Evolutionary conservation across 805 yeast species (phyloP).

Genomic region (Ogataea pignaliae): DNA sequence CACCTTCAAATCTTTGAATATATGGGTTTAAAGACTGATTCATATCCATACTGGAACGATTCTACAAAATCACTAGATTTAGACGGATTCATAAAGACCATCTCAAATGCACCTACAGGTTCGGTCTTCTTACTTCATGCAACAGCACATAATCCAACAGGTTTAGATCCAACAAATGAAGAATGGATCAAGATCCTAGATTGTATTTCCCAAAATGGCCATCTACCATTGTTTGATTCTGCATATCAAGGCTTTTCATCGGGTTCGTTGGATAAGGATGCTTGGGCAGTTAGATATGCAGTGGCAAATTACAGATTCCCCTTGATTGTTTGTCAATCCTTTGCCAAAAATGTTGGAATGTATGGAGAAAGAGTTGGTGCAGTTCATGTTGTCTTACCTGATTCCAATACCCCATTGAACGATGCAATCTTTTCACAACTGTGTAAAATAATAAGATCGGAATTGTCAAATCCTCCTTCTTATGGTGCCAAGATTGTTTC

Average conservation of each 20-base stretch:
- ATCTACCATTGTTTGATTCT: conserved; percentile 83
- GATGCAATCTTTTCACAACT: conserved; percentile 71
- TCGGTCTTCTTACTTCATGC: conserved; percentile 85
- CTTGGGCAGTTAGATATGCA: conserved; percentile 74
- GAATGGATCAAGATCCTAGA: conserved; percentile 75
- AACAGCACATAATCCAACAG: conserved; percentile 98
- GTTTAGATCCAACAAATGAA: conserved; percentile 81
- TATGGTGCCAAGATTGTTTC: conserved; percentile 93
- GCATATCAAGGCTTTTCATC: conserved; percentile 98
- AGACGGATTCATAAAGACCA: conserved; percentile 58
- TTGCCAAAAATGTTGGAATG: conserved; percentile 95
- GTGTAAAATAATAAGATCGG: conserved; percentile 70
- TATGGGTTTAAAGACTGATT: conserved; percentile 60
- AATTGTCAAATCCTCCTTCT: conserved; percentile 90
- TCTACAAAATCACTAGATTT: conserved; percentile 67
- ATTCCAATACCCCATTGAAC: conserved; percentile 37
- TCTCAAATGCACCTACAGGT: conserved; percentile 65
- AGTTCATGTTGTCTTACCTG: conserved; percentile 65
- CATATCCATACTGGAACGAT: conserved; percentile 85
- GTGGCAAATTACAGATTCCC: conserved; percentile 50
- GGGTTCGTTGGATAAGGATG: conserved; percentile 79
- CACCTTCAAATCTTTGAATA: conserved; percentile 78
- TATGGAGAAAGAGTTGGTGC: conserved; percentile 98
- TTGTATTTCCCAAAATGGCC: conserved; percentile 55
- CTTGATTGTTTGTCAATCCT: conserved; percentile 82